Conservation (phyloP, 495 filamentous ascomycete genomes). For the Xylaria intraflava region DNA sequence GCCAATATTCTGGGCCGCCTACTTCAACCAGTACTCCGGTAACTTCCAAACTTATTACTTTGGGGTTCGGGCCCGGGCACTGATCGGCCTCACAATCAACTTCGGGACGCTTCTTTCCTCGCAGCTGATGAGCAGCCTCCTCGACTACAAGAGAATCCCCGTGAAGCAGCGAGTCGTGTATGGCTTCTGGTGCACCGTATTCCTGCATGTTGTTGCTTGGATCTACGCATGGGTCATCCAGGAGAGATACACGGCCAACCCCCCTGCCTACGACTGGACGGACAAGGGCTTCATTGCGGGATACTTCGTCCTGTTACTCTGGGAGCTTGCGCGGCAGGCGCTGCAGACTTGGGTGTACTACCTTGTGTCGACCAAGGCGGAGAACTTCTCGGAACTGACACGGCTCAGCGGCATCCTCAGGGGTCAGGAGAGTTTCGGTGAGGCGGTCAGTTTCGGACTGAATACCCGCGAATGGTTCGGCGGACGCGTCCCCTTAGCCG, state of each 20-base stretch:
- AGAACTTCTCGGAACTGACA: slow-evolving; percentile 25
- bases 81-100: slow-evolving; percentile 45
- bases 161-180: slow-evolving; percentile 35
- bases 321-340: slow-evolving; percentile 41
- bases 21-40: slow-evolving; percentile 53
- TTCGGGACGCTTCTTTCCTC: slow-evolving; percentile 32
- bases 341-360: slow-evolving; percentile 42
- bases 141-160: slow-evolving; percentile 35
- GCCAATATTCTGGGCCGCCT: slow-evolving; percentile 48
- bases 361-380: slow-evolving; percentile 13
- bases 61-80: slow-evolving; percentile 47
- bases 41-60: slow-evolving; percentile 57
- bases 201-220: slow-evolving; percentile 40
- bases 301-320: slow-evolving; percentile 42
- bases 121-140: slow-evolving; percentile 34
- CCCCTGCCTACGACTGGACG: slow-evolving; percentile 38
- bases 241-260: slow-evolving; percentile 38
- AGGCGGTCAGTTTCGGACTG: slow-evolving; percentile 15
- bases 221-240: slow-evolving; percentile 46
- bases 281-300: slow-evolving; percentile 40
- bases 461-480: slow-evolving; percentile 38
- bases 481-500: slow-evolving; percentile 42
- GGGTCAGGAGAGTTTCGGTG: slow-evolving; percentile 22
- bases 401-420: slow-evolving; percentile 24
- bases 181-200: slow-evolving; percentile 39